Percentiles rank a stretch among this genome's conserved stretches.
Conservation (phyloP, 2,329 filamentous ascomycete species). For the Penicillium sp. region DNA sequence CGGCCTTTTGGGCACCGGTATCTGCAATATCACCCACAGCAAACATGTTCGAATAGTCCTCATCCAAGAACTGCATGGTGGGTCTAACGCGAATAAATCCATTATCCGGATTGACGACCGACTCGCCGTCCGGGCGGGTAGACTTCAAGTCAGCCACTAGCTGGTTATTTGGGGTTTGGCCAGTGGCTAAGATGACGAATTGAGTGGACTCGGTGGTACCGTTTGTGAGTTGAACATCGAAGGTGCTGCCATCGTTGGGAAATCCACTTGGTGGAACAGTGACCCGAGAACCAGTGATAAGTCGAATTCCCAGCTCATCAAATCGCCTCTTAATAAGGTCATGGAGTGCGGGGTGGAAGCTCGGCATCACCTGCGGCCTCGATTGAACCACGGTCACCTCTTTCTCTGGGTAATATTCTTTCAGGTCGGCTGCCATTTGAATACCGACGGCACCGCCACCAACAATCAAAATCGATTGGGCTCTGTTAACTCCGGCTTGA, state of each 20-base stretch:
- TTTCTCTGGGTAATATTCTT: constrained; percentile 50
- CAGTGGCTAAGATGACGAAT: constrained; percentile 50
- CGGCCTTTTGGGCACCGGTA: constrained; percentile 38
- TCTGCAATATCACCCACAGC: constrained; percentile 41
- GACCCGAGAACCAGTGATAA: constrained; percentile 34
- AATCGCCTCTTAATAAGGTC: constrained; percentile 34
- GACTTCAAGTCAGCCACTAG: constrained; percentile 38
- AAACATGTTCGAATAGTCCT: constrained; percentile 33
- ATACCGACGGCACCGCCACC: constrained; percentile 54
- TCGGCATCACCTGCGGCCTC: constrained; percentile 39
- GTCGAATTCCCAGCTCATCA: constrained; percentile 34
- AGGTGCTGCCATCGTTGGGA: constrained; percentile 25
- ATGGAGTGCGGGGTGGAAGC: constrained; percentile 34
- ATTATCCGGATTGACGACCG: constrained; percentile 36
- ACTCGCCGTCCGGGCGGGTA: constrained; percentile 13
- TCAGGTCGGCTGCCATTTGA: constrained; percentile 53
- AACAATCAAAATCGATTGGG: constrained; percentile 38
- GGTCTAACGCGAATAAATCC: constrained; percentile 36
- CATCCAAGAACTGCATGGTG: constrained; percentile 37
- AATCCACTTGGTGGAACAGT: constrained; percentile 30
- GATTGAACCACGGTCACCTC: constrained; percentile 52
- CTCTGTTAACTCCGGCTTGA: constrained; percentile 31
- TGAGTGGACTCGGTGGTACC: constrained; percentile 34
- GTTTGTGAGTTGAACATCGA: constrained; percentile 33
- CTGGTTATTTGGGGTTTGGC: constrained; percentile 50